Evolutionary conservation across 106 monocot species (phyloP).

Genomic region (Chionographis japonica): DNA sequence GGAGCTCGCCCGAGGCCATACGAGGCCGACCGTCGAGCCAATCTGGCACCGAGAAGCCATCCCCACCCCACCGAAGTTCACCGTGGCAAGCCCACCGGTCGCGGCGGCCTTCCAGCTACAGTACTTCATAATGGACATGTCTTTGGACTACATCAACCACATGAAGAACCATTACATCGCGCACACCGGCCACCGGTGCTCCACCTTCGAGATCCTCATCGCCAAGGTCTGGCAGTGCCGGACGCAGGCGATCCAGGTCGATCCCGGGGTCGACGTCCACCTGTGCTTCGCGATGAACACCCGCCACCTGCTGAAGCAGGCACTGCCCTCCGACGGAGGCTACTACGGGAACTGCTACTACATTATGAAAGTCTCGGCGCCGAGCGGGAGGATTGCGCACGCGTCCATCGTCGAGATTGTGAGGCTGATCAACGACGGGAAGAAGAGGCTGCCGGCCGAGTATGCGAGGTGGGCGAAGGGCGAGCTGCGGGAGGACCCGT

Average conservation of each 20-base stretch:
- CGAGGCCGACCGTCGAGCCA: conserved; percentile 16
- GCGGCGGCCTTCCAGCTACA: conserved; percentile 1
- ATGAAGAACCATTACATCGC: conserved; percentile 18
- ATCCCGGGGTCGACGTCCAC: conserved; percentile 11
- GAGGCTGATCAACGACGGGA: conserved; percentile 43
- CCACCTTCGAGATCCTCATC: conserved; percentile 32
- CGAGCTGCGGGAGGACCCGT: conserved; percentile 32
- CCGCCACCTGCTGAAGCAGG: conserved; percentile 5
- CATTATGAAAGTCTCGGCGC: conserved; percentile 27
- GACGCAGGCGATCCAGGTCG: conserved; percentile 21
- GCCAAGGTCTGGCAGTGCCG: conserved; percentile 37
- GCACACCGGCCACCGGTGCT: conserved; percentile 14
- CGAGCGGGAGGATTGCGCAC: conserved; percentile 10
- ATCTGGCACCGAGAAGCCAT: conserved; percentile 30
- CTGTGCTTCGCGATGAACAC: conserved; percentile 33
- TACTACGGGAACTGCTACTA: conserved; percentile 66
- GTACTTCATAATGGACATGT: conserved; percentile 23
- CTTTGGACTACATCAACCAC: conserved; percentile 19
- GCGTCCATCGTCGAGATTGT: conserved; percentile 32
- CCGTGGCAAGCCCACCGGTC: not conserved
- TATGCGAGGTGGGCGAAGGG: conserved; percentile 38
- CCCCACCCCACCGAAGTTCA: conserved; percentile 13
- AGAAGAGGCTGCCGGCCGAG: conserved; percentile 29
- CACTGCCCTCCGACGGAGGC: conserved; percentile 11
- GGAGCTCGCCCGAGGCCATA: conserved; percentile 17